Base-by-base conservation (phyloP, 257 asterid species). In the Schizonepeta tenuifolia region DNA sequence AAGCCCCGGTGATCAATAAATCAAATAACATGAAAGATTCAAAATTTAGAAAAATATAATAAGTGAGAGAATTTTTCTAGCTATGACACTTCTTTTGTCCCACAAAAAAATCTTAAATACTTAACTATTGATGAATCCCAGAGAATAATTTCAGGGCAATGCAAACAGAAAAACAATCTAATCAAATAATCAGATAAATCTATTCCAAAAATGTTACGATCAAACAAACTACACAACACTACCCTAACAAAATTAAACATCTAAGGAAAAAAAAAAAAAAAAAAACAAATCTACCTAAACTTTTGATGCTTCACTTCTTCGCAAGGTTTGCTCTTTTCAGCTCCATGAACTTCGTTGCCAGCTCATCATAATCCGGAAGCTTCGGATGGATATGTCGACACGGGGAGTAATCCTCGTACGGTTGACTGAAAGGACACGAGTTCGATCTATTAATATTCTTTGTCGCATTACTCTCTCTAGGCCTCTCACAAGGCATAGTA, bases 331-430 rank as follows among this genome's bases (percentile, higher is more conserved):
- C 86, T 65, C 72, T 86, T 86, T 92, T 92, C 68, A 92, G 85
- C 57, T 84, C 89, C 81, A 60, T 75, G 79, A 92, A 92, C 76
- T 76, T 88, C 0, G 89, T 89, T 14, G 86, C 86, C 41, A 92
- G 75, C 58, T 90, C 96, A 56, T 92, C 97, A 28, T 92, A 92
- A 66, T 92, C 91, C 3, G 98, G 98, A 12, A 92, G 94, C 84
- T 92, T 92, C 6, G 98, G 98, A 75, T 92, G 98, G 71, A 90
- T 83, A 81, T 90, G 93, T 15, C 78, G 69, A 55, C 78, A 71
- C 28, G 77, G 62, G 55, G 72, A 60, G 50, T 51, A 51, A 33
- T 21, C 33, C 8, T 41, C 81, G 33, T 12, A 40, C 0, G 36
- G 44, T 13, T 76, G 72, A 15, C 71, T 67, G 11, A 81, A 59